phyloP scores from a whole-genome alignment of 768 basidiomycete genomes.

The Rhizopogon salebrosus region DNA sequence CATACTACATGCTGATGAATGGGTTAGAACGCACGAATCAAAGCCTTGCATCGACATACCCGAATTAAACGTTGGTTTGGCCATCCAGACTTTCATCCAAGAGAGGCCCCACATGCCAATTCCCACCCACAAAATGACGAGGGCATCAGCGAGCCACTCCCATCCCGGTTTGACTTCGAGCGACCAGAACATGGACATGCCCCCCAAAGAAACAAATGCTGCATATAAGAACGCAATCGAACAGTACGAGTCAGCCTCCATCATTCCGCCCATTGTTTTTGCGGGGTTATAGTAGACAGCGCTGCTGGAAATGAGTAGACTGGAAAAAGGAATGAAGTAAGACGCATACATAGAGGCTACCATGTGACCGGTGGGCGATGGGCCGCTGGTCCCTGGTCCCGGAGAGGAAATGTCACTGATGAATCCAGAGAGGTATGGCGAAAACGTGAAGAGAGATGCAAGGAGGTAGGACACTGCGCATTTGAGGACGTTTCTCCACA shows the following conservation, averaged over 20 bases:
- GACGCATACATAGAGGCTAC: slow-evolving; percentile 83
- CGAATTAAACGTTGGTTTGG: slow-evolving; percentile 85
- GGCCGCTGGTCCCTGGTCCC: slow-evolving; percentile 40
- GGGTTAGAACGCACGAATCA: not conserved
- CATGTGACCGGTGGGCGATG: slow-evolving; percentile 83
- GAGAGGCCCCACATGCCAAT: slow-evolving; percentile 76
- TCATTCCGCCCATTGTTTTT: slow-evolving; percentile 88
- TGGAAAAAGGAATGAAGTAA: not conserved
- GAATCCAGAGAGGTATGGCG: slow-evolving; percentile 63
- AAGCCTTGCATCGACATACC: slow-evolving; percentile 35
- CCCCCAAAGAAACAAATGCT: slow-evolving; percentile 64
- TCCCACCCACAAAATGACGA: slow-evolving; percentile 81
- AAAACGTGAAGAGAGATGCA: slow-evolving; percentile 90
- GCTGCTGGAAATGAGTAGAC: slow-evolving; percentile 27
- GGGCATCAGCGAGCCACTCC: slow-evolving; percentile 68
- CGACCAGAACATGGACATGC: slow-evolving; percentile 78
- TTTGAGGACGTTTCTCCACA: slow-evolving; percentile 77
- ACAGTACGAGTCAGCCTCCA: slow-evolving; percentile 85
- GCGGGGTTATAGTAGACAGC: slow-evolving; percentile 92
- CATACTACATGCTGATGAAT: slow-evolving; percentile 70
- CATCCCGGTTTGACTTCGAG: slow-evolving; percentile 65
- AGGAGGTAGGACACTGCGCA: slow-evolving; percentile 89
- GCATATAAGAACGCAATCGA: slow-evolving; percentile 65
- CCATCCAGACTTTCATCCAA: slow-evolving; percentile 92
- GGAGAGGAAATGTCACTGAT: slow-evolving; percentile 57